These are phyloP conservation scores for Trifolium fragiferum DNA, from an alignment of 306 rosid species.

Conservation along the genomic window DNA sequence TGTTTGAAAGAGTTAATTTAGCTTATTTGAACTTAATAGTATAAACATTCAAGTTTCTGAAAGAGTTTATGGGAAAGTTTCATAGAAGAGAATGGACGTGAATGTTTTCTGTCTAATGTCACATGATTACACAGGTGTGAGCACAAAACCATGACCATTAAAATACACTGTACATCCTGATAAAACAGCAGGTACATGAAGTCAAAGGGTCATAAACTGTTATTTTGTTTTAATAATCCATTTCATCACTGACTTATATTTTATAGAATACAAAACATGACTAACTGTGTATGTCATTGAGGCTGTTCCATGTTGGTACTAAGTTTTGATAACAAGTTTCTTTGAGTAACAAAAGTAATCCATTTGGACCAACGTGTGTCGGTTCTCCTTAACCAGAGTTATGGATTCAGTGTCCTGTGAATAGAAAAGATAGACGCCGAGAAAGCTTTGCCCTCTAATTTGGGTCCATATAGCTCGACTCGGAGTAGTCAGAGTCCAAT, in stretches of 20 bases:
- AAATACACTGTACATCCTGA: neutral
- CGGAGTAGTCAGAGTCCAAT: neutral
- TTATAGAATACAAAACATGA: slow-evolving; percentile 6
- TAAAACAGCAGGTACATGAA: neutral
- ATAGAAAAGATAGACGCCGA: neutral
- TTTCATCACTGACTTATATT: slow-evolving; percentile 22
- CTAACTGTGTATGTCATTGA: slow-evolving; percentile 25
- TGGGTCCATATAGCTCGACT: neutral
- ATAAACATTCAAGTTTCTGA: neutral
- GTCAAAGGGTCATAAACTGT: neutral
- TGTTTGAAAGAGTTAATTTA: neutral
- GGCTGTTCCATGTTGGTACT: slow-evolving; percentile 1
- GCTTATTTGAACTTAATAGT: neutral
- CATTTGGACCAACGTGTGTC: neutral
- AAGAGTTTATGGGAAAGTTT: neutral
- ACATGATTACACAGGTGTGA: slow-evolving; percentile 9
- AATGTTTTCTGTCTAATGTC: slow-evolving; percentile 25
- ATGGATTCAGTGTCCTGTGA: neutral
- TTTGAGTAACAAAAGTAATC: neutral
- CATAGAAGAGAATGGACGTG: slow-evolving; percentile 17
- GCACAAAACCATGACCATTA: slow-evolving; percentile 14
- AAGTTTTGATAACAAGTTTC: neutral
- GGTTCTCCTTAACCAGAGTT: neutral
- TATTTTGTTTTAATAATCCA: neutral
- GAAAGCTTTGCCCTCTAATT: neutral